Evolutionary conservation across 257 asterid genomes (phyloP), one percentile per base, ranked within the genome.

Genomic region (Pogostemon cablin): DNA sequence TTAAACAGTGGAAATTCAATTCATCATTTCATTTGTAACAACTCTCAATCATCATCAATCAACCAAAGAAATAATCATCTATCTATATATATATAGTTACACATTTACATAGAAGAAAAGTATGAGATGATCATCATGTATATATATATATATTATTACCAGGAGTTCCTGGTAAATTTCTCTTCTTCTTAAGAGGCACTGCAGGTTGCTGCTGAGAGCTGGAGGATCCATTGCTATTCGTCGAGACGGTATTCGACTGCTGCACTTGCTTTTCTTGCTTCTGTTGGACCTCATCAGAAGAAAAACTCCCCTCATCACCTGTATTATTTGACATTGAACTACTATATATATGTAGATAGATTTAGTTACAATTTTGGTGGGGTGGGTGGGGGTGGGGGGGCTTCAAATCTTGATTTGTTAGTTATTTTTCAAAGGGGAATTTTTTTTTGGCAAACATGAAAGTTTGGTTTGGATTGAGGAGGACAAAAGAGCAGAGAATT

Each of bases 111-210:
- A 46, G n/a, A 46, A 1, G 9, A 44, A 44, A 25, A 25, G 32
- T 25, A 25, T 25, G 12, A 71, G 48, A 60, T 15, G 61, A 25
- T 5, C 9, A 39, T 37, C 9, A 39, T 37, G 6, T 10, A 1
- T 59, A 2, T 12, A 57, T 11, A 3, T 71, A 57, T 20, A 5
- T 66, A 43, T 15, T 15, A 25, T 25, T 25, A 72, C 87, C 87
- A 75, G 88, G 88, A 73, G 80, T 83, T 80, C 88, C 88, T 4
- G 88, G 88, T 35, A 83, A 62, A 62, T 83, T 83, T 56, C 88
- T 74, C 72, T 83, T 83, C 79, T 78, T 83, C 72, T 83, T 83
- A 12, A 83, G 17, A 20, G 85, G 34, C 32, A 25, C 32, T 5
- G 77, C 40, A 9, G 66, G 76, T 9, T 10, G 80, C 4, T 52